Percentiles rank a stretch among this genome's conserved stretches.
Evolutionary conservation across 2,329 filamentous ascomycete genomes (phyloP).

Genomic region (Nemania sp.): DNA sequence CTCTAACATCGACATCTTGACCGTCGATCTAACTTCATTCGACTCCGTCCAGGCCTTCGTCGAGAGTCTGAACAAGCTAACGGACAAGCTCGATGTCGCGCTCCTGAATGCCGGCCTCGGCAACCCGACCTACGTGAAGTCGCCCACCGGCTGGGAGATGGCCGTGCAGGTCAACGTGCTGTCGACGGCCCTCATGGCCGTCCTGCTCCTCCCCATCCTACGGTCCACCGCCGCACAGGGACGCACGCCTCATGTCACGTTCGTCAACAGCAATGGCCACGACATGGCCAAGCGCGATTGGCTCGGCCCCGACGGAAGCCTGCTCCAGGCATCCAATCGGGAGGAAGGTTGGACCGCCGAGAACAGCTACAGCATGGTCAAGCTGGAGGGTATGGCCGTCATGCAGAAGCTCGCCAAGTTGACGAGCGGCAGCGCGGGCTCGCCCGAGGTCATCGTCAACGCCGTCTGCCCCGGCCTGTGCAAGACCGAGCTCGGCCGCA

Average conservation of each 20-base stretch:
- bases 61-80: neutral
- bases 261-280: slow-evolving; percentile 16
- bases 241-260: slow-evolving; percentile 6
- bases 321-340: slow-evolving; percentile 1
- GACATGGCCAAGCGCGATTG: slow-evolving; percentile 1
- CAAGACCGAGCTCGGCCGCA: slow-evolving; percentile 4
- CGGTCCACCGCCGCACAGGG: neutral
- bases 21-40: slow-evolving; percentile 12
- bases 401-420: neutral
- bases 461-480: slow-evolving; percentile 17
- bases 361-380: slow-evolving; percentile 7
- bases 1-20: neutral
- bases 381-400: neutral
- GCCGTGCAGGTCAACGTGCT: slow-evolving; percentile 10
- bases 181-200: slow-evolving; percentile 5
- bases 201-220: slow-evolving; percentile 7
- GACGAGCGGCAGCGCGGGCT: neutral
- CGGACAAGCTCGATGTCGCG: neutral
- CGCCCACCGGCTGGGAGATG: slow-evolving; percentile 1
- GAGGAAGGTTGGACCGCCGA: neutral
- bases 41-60: slow-evolving; percentile 24
- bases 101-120: neutral
- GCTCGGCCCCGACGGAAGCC: neutral
- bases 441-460: slow-evolving; percentile 7
- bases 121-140: neutral